These are phyloP conservation scores for Tricholoma hemisulphureum DNA, from an alignment of 768 basidiomycete genomes.

Conservation along the genomic window DNA sequence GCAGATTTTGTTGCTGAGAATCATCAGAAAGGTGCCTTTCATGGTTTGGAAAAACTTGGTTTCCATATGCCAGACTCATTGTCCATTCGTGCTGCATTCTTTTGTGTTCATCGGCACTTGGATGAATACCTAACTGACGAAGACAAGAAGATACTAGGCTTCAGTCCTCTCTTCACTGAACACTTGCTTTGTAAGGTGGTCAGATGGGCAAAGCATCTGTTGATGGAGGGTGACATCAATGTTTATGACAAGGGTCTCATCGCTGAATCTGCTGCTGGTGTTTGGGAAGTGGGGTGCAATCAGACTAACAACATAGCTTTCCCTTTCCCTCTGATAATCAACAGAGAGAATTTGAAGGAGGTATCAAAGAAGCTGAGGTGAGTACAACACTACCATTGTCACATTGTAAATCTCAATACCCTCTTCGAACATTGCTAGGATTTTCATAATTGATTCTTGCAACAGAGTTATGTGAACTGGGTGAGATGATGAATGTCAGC, in stretches of 20 bases:
- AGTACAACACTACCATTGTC: background rate
- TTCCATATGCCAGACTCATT: constrained; percentile 8
- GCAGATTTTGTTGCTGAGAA: constrained; percentile 11
- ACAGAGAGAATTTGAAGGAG: background rate
- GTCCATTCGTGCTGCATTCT: constrained; percentile 10
- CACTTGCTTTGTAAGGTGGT: constrained; percentile 22
- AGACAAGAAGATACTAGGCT: constrained; percentile 14
- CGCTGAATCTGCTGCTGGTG: background rate
- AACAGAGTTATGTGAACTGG: background rate
- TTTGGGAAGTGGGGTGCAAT: background rate
- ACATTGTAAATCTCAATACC: background rate
- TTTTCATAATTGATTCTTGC: background rate
- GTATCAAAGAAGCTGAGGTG: background rate
- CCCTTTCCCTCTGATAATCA: background rate
- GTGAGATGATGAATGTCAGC: background rate
- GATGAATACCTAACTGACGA: constrained; percentile 3
- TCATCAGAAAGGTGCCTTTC: constrained; percentile 8
- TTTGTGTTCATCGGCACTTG: constrained; percentile 9
- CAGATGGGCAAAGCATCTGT: no score
- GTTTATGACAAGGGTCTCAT: background rate
- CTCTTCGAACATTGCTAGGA: background rate
- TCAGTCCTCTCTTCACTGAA: constrained; percentile 18
- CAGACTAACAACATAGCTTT: background rate
- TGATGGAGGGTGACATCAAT: background rate
- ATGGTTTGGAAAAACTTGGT: constrained; percentile 8